Percentiles rank a stretch among this genome's conserved stretches.
Evolutionary conservation across 371 early-diverging fungal species (phyloP).

Genomic region (Thermomucor indicae-seudaticae): DNA sequence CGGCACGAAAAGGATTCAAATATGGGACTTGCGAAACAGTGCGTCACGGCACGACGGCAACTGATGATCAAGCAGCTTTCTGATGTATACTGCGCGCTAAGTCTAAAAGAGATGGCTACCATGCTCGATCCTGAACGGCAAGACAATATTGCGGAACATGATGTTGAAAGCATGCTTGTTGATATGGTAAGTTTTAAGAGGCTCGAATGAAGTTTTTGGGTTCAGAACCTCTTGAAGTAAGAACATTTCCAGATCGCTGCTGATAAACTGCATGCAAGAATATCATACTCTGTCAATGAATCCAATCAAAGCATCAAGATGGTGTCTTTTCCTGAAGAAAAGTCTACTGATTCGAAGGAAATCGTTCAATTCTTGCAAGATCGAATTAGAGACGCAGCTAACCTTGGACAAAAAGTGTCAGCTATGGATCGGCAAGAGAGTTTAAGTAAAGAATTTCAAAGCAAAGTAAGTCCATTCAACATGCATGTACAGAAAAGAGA

Average conservation of each 20-base stretch:
- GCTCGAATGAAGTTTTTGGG: too few relatives aligned
- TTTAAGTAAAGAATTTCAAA: slow-evolving; percentile 49
- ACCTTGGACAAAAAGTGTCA: slow-evolving; percentile 30
- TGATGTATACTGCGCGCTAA: slow-evolving; percentile 72
- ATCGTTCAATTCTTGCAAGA: slow-evolving; percentile 34
- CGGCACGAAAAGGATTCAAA: slow-evolving; percentile 48
- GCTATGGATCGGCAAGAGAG: slow-evolving; percentile 47
- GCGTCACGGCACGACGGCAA: slow-evolving; percentile 48
- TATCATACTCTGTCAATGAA: slow-evolving; percentile 36
- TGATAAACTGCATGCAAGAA: slow-evolving; percentile 59
- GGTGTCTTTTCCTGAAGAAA: slow-evolving; percentile 64
- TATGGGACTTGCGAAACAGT: slow-evolving; percentile 71
- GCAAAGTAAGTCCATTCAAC: slow-evolving; percentile 26
- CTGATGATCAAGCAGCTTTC: slow-evolving; percentile 70
- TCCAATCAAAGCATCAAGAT: slow-evolving; percentile 39
- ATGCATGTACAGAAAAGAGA: neutral
- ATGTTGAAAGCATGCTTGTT: slow-evolving; percentile 43
- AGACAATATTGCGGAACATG: slow-evolving; percentile 9
- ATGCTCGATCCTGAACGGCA: slow-evolving; percentile 35
- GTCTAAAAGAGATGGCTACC: slow-evolving; percentile 63
- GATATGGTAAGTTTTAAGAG: slow-evolving; percentile 57
- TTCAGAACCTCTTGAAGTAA: neutral
- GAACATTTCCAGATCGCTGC: slow-evolving; percentile 40
- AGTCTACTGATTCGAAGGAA: slow-evolving; percentile 36
- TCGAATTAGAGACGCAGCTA: slow-evolving; percentile 41